Conservation (phyloP, 345 rosid genomes). For the Populus euphratica region DNA sequence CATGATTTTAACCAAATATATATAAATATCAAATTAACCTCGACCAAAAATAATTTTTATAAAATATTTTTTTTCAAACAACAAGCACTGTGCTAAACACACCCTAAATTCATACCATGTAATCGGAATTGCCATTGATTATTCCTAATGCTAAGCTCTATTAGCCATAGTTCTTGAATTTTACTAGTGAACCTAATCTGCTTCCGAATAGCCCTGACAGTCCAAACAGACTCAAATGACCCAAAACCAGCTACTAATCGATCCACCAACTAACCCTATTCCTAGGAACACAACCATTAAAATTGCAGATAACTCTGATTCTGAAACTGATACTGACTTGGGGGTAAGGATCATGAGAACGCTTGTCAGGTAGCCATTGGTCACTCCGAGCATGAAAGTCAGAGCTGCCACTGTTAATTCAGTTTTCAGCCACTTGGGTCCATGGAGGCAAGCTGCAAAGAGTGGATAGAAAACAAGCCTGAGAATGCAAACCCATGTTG, state of each 20-base stretch:
- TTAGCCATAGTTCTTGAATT: neutral
- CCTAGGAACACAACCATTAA: constrained; percentile 74
- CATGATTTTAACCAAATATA: too few relatives aligned
- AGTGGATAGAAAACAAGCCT: constrained; percentile 76
- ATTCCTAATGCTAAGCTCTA: neutral
- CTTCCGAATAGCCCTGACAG: neutral
- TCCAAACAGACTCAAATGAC: constrained; percentile 31
- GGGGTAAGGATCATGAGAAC: constrained; percentile 81
- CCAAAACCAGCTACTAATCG: constrained; percentile 88
- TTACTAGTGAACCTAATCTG: neutral
- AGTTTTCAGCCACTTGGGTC: constrained; percentile 76
- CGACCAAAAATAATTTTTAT: too few relatives aligned
- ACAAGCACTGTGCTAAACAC: too few relatives aligned
- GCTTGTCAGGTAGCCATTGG: constrained; percentile 84
- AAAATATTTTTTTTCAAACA: too few relatives aligned
- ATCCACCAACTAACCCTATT: constrained; percentile 69
- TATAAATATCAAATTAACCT: too few relatives aligned
- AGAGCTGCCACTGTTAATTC: constrained; percentile 60
- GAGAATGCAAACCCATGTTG: constrained; percentile 59
- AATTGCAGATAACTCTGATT: constrained; percentile 77
- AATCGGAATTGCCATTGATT: neutral
- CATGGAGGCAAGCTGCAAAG: constrained; percentile 64
- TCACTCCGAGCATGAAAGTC: constrained; percentile 72
- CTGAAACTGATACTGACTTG: constrained; percentile 57
- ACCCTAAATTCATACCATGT: neutral